Conservation (phyloP, 305 asterid species). For the Plantago coronopus region DNA sequence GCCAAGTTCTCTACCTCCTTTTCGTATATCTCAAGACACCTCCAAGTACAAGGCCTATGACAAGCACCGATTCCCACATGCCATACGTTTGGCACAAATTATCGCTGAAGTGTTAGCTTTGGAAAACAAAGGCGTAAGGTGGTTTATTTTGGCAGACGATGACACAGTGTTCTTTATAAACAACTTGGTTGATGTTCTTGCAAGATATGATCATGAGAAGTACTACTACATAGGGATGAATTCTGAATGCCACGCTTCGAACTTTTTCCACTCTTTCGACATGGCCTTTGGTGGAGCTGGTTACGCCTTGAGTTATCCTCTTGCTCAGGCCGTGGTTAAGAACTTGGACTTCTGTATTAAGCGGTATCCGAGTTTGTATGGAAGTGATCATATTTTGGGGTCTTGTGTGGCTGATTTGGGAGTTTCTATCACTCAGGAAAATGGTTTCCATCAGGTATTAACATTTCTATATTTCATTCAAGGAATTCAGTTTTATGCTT, state of each 20-base stretch:
- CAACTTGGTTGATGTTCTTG: slow-evolving; percentile 33
- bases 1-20: slow-evolving; percentile 27
- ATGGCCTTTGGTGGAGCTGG: slow-evolving; percentile 45
- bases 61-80: slow-evolving; percentile 27
- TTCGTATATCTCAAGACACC: slow-evolving; percentile 26
- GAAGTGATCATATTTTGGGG: slow-evolving; percentile 34
- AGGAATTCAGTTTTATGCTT: too few relatives aligned
- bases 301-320: slow-evolving; percentile 33
- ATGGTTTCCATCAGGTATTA: slow-evolving; percentile 36
- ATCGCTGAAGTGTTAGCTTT: slow-evolving; percentile 22
- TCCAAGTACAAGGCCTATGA: slow-evolving; percentile 27
- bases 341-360: slow-evolving; percentile 33
- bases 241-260: slow-evolving; percentile 29
- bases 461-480: too few relatives aligned
- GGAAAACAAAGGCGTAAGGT: slow-evolving; percentile 25
- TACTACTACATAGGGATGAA: slow-evolving; percentile 33
- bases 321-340: slow-evolving; percentile 28
- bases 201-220: slow-evolving; percentile 28
- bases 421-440: slow-evolving; percentile 31
- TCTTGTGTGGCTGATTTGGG: slow-evolving; percentile 40
- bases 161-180: slow-evolving; percentile 30
- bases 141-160: slow-evolving; percentile 37
- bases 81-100: slow-evolving; percentile 29
- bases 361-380: slow-evolving; percentile 28
- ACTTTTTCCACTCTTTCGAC: slow-evolving; percentile 24